Base-by-base conservation (phyloP, 148 eudicot species). In the Cornus kousa region DNA sequence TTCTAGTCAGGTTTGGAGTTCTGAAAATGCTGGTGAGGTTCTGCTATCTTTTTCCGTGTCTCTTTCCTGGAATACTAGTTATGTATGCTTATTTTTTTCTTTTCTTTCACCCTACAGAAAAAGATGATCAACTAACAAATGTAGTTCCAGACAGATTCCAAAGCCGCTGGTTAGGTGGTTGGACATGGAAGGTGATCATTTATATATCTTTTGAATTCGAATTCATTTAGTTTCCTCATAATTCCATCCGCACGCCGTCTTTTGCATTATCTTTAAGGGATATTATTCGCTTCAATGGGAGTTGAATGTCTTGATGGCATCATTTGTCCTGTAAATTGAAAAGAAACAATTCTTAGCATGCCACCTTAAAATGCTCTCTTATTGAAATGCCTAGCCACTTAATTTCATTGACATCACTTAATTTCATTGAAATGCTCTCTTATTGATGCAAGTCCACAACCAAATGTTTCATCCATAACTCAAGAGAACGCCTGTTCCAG, bases 161-260 rank as follows among this genome's bases (percentile, higher is more conserved):
- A 71, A 92, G 96, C 77, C 93, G 92, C 66, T 92, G 96, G 96
- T 79, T 86, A 70, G 96, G 96, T 65, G 96, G 93, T 77, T 92
- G 96, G 96, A 77, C 80, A 28, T 78, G 78, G 83, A 85, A 85
- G 90, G 96, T 90, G 59, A 75, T 17, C 59, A 53, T 53, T 4
- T 8, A 53, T 16, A 53, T 2, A 53, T 53, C 82, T 77, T 43
- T 60, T 48, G 48, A 39, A 55, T 16, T 75, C 0, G 23, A 43
- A 28, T 11, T 60, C 7, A 67, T 10, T 68, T 66, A 13, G 75
- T 72, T 48, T 14, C 20, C 32, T 12, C 28, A 3, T 69, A 28
- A 33, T 23, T 31, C 73, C 71, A 40, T 66, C 39, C 39, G 9
- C 19, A 3, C 60, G 19, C 48, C 32, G 40, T 66, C 68, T 73